phyloP scores from a whole-genome alignment of 2,329 filamentous ascomycete species.

The Corinectria fuckeliana region DNA sequence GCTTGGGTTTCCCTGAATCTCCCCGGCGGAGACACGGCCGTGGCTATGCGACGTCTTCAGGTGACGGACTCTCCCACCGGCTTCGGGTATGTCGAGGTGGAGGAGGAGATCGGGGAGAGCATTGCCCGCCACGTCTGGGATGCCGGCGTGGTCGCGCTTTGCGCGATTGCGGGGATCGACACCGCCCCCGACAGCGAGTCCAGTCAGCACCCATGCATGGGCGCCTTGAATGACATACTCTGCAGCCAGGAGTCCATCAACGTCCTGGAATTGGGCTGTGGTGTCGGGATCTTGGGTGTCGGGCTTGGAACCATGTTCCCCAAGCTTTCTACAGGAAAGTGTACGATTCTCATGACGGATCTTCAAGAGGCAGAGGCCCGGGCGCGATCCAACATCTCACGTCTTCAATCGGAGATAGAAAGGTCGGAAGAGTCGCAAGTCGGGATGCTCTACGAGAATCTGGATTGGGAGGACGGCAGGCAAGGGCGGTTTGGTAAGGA shows the following conservation, averaged over 20 bases:
- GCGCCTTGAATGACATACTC: constrained; percentile 41
- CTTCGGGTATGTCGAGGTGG: constrained; percentile 48
- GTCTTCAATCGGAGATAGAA: constrained; percentile 30
- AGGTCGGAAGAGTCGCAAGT: constrained; percentile 28
- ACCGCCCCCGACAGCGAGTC: constrained; percentile 36
- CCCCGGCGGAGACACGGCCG: constrained; percentile 28
- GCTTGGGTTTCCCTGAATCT: constrained; percentile 48
- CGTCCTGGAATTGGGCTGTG: constrained; percentile 62
- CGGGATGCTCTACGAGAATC: constrained; percentile 56
- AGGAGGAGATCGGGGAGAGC: constrained; percentile 65
- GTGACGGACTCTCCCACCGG: constrained; percentile 32
- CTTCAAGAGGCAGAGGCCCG: constrained; percentile 60
- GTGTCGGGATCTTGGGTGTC: constrained; percentile 62
- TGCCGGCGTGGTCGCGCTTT: constrained; percentile 56
- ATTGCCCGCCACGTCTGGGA: constrained; percentile 68
- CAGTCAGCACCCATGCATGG: constrained; percentile 39
- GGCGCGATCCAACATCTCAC: constrained; percentile 54
- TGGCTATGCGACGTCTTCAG: constrained; percentile 40
- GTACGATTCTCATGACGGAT: constrained; percentile 61
- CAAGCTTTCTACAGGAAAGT: constrained; percentile 29
- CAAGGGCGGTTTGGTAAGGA: constrained; percentile 52
- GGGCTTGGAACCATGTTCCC: constrained; percentile 51
- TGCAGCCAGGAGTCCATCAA: constrained; percentile 41
- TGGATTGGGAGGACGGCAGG: constrained; percentile 63
- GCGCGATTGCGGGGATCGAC: constrained; percentile 41